phyloP scores from a whole-genome alignment of 2,329 filamentous ascomycete species.

The Cladobotryum mycophilum region DNA sequence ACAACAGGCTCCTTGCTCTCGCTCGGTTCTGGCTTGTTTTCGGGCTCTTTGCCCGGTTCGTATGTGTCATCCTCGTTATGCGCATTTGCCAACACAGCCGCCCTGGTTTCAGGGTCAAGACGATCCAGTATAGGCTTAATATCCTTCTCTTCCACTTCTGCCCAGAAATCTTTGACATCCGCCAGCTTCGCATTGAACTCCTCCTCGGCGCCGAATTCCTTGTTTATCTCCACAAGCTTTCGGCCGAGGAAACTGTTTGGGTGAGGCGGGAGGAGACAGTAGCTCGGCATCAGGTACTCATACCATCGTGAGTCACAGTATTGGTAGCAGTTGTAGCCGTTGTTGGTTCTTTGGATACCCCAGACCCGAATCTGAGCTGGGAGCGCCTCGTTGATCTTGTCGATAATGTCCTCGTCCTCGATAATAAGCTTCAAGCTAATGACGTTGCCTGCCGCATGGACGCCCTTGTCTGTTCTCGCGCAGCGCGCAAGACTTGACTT shows the following conservation, averaged over 20 bases:
- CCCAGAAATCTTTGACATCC: conserved; percentile 79
- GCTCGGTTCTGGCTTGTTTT: conserved; percentile 14
- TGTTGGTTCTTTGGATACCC: conserved; percentile 86
- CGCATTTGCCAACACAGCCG: conserved; percentile 56
- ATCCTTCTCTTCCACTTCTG: conserved; percentile 69
- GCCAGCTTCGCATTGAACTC: conserved; percentile 62
- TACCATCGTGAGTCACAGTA: conserved; percentile 94
- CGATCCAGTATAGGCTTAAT: conserved; percentile 63
- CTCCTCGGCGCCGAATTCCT: conserved; percentile 65
- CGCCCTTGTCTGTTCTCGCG: conserved; percentile 93
- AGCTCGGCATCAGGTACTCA: conserved; percentile 92
- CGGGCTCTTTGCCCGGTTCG: conserved; percentile 13
- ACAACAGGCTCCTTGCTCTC: conserved; percentile 13
- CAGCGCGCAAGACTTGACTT: conserved; percentile 93
- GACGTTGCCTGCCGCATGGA: conserved; percentile 92
- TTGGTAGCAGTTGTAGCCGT: conserved; percentile 90
- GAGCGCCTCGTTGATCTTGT: conserved; percentile 84
- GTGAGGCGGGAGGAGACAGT: conserved; percentile 87
- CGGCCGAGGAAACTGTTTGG: conserved; percentile 79
- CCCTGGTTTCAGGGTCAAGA: conserved; percentile 58
- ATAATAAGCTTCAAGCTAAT: conserved; percentile 94
- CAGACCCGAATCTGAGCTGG: conserved; percentile 88
- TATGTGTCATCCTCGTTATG: conserved; percentile 35
- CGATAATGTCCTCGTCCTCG: conserved; percentile 78
- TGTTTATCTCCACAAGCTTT: conserved; percentile 71